Percentiles rank a stretch among this genome's conserved stretches.
Conservation (phyloP, 371 early-diverging fungal species). For the Mortierella sp. region DNA sequence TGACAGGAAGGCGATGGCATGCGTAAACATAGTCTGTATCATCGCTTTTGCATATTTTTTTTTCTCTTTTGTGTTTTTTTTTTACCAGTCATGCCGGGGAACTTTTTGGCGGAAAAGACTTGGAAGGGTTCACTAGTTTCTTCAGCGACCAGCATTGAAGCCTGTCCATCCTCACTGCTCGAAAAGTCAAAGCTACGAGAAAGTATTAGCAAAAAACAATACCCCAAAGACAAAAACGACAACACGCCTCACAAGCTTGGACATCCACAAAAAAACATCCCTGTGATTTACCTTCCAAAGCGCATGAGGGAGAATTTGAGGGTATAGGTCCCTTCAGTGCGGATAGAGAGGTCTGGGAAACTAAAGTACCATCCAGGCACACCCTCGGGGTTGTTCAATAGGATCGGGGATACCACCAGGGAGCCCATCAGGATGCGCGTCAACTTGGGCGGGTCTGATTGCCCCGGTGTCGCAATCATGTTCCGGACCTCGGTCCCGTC, state of each 20-base stretch:
- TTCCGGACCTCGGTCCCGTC: constrained; percentile 69
- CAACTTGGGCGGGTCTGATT: constrained; percentile 66
- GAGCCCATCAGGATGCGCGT: constrained; percentile 84
- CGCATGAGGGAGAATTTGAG: constrained; percentile 81
- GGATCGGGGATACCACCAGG: constrained; percentile 83
- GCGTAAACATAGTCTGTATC: too few species aligned
- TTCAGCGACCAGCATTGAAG: constrained; percentile 70
- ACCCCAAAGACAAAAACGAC: constrained; percentile 14
- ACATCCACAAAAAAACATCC: background rate
- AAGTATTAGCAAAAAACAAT: background rate
- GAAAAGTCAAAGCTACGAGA: constrained; percentile 34
- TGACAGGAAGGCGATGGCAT: too few species aligned
- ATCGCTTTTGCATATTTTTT: too few species aligned
- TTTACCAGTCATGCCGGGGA: constrained; percentile 90
- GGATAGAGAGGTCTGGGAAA: constrained; percentile 91
- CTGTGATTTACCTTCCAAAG: constrained; percentile 60
- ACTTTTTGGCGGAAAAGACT: constrained; percentile 90
- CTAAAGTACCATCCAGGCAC: constrained; percentile 90
- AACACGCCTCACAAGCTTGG: constrained; percentile 22
- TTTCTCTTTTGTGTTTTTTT: too few species aligned
- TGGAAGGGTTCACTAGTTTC: constrained; percentile 74
- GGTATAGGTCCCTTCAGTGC: constrained; percentile 89
- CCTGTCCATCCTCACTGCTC: constrained; percentile 65
- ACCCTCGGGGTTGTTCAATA: constrained; percentile 79
- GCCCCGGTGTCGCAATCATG: constrained; percentile 62